Base-by-base conservation (phyloP, 1,139 yeast species). In the Geotrichum fermentans region DNA sequence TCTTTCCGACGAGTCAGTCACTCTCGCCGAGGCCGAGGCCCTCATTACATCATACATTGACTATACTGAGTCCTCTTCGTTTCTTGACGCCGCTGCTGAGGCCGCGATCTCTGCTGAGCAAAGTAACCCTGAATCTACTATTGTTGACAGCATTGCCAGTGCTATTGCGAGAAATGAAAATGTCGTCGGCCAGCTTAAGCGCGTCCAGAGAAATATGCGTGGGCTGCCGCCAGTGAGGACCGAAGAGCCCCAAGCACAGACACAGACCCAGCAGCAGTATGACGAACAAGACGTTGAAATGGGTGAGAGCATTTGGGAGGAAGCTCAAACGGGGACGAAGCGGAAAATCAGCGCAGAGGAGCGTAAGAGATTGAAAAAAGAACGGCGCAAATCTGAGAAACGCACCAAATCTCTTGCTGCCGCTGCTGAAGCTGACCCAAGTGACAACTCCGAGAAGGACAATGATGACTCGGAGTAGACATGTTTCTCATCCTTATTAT, bases 131-230 rank as follows among this genome's bases (percentile, higher is more conserved):
- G 18, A 43, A 44, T 5, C 45, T 18, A 13, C 42, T 14, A 37
- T 38, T n/a, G 43, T 49, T 11, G 49, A 47, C 38, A 40, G 30
- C 16, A 24, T 45, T 21, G 53, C 53, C 18, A 24, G 47, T 17
- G 50, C 50, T 10, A 26, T 45, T 10, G 40, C 52, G 5, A 39
- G 54, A 38, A 54, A 56, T 35, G 70, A 60, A 32, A 56, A 63
- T 28, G 68, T 74, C 5, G 61, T 78, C 56, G 77, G 82, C 52
- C 92, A 83, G 69, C 71, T 83, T 58, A 74, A 72, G 59, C 72
- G 92, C 57, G 72, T 83, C 32, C 87, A 81, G 62, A 74, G 90
- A 66, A 85, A 81, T 59, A 75, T 83, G 58, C 72, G 85, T 61
- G 92, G 92, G 2, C 74, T 83, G 54, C 88, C 90, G 4, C 89